Evolutionary conservation across 2,329 filamentous ascomycete genomes (phyloP), one percentile per base, ranked within the genome.

Genomic region (Incumbomyces delicatus): DNA sequence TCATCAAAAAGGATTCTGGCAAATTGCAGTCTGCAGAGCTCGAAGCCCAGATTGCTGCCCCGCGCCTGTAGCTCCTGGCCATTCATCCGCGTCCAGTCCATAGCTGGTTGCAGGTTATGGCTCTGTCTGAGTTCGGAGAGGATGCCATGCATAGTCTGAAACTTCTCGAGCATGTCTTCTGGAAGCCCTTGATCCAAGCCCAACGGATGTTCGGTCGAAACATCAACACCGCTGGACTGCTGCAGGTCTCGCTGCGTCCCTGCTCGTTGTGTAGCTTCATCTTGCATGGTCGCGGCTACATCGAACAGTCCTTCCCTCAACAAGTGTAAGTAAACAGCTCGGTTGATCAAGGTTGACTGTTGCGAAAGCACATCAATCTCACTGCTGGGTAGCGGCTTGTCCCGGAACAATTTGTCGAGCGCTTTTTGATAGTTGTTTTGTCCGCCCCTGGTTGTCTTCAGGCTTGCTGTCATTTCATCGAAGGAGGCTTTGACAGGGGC

Each of bases 281-380:
- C 70, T 41, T 95, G 78, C 57, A 98, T 95, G 1, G 82, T 87
- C 13, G 82, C 80, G 11, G 90, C 90, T 2, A 95, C 89, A 17
- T 75, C 76, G 64, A 98, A 98, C 61, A 95, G 85, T 41, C 92
- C 92, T 67, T 96, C 90, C 34, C 92, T 85, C 33, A 98, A 76
- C 17, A 98, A 76, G 61, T 98, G 92, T 88, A 96, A 95, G 8
- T 86, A 86, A 57, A 98, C 94, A 6, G 92, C 90, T 47, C 89
- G 80, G 66, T 95, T 94, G 61, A 96, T 87, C 11, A 95, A 74
- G 13, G 76, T 72, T 3, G 84, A 76, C 54, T 94, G 81, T 16
- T 81, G 77, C 1, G 79, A 81, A 64, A 95, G 80, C 30, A 81
- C 83, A 65, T 94, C 87, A 58, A 87, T 81, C 48, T 89, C 85